A percentile compares a stretch with the other conserved stretches of the same genome.
Evolutionary conservation across 768 basidiomycete species (phyloP).

Genomic region (Suillus plorans): DNA sequence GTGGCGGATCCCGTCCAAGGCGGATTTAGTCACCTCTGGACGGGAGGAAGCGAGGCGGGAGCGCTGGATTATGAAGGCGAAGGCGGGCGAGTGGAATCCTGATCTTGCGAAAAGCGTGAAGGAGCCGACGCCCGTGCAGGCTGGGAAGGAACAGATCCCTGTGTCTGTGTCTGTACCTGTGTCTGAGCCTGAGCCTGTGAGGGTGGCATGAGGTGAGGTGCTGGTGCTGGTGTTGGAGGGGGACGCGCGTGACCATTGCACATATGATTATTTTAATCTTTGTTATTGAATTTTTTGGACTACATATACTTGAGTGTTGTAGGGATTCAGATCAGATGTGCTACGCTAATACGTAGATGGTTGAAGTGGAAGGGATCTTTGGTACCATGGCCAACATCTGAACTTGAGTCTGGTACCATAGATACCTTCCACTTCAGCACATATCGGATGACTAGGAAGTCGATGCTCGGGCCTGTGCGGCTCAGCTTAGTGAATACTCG

Average conservation of each 20-base stretch:
- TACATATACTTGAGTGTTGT: background rate
- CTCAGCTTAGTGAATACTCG: too few relatives aligned
- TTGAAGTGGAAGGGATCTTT: too few relatives aligned
- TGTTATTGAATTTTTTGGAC: background rate
- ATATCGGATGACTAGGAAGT: too few relatives aligned
- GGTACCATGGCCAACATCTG: too few relatives aligned
- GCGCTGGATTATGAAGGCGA: slow-evolving; percentile 25
- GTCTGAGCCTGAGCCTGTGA: background rate
- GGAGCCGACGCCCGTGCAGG: background rate
- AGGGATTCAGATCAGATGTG: background rate
- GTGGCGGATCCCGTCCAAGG: slow-evolving; percentile 43
- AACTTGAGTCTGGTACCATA: too few relatives aligned
- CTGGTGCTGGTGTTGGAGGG: background rate
- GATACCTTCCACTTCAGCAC: too few relatives aligned
- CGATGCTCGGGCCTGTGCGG: too few relatives aligned
- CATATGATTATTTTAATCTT: background rate
- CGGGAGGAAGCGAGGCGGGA: slow-evolving; percentile 16
- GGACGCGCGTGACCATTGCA: background rate
- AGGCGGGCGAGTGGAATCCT: slow-evolving; percentile 1
- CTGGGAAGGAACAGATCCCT: background rate
- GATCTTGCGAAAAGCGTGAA: background rate
- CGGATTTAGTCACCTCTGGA: slow-evolving; percentile 36
- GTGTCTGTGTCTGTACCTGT: background rate
- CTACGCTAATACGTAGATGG: background rate
- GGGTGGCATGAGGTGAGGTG: background rate